Base-by-base conservation (phyloP, 306 rosid species). In the Castanospermum australe region DNA sequence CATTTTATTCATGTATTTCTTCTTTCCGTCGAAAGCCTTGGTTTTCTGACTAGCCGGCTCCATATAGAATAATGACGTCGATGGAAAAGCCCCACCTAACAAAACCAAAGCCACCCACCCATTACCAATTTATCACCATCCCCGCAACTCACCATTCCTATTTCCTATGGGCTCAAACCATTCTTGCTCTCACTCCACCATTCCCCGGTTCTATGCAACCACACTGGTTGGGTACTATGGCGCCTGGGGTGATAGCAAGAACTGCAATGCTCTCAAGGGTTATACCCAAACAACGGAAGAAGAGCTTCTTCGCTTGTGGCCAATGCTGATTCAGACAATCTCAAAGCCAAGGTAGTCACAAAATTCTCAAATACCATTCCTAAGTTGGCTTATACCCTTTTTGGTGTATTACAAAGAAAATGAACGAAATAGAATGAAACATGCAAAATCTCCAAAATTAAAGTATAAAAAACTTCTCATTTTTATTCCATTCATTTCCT, bases 281-380 rank as follows among this genome's bases (percentile, higher is more conserved):
- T n/a, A n/a, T 71, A 86, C 77, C 87, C 88, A 14, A 14, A 64
- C 73, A 59, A 81, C 83, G 22, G 84, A 88, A 64, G 80, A 84
- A 32, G 80, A 84, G 38, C 75, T 86, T 35, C 14, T 25, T 8
- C 10, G 80, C 84, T 32, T 21, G 78, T 81, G 17, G 83, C 85
- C 7, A 65, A 70, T 1, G 88, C 90, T 12, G 75, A 60, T 18
- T 42, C 65, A 17, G 75, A 78, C 80, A 70, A 60, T 42, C 66
- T 84, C 84, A 81, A 87, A 71, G 60, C 84, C 68, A 87, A 79
- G n/a, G 86, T 79, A 30, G 84, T 81, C 24, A 78, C 80, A 78
- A 62, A 79, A 61, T 87, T 87, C 28, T 84, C 88, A 48, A 86
- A 84, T 28, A 84, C 83, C 84, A 87, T 87, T 28, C 80, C 90